Conservation (phyloP, 148 eudicot species). For the Euryodendron excelsum region DNA sequence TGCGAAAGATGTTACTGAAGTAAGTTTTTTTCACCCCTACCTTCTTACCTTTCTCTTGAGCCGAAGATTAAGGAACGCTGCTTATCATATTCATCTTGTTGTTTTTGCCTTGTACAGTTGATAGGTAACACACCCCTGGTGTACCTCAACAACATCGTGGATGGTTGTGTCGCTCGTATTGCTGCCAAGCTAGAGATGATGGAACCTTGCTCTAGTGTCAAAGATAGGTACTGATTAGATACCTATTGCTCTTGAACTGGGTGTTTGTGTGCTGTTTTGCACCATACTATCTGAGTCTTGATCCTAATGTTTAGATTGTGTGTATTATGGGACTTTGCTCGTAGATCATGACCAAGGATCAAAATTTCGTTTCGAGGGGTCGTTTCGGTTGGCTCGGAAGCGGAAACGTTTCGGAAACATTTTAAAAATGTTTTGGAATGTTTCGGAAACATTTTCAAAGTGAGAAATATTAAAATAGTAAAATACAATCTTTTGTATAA, state of each 20-base stretch:
- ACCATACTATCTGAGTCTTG: background rate
- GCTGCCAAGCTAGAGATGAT: constrained; percentile 80
- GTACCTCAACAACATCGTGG: constrained; percentile 65
- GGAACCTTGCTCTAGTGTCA: constrained; percentile 87
- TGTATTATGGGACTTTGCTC: background rate
- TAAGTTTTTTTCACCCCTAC: constrained; percentile 18
- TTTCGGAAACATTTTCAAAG: too few relatives aligned
- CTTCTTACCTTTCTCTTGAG: background rate
- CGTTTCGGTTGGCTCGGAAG: too few relatives aligned
- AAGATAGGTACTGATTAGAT: constrained; percentile 25
- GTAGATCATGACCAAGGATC: too few relatives aligned
- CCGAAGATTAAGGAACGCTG: background rate
- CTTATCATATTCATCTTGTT: background rate
- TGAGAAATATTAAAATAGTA: too few relatives aligned
- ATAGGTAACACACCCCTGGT: constrained; percentile 79
- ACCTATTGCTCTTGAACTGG: background rate
- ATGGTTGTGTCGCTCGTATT: constrained; percentile 70
- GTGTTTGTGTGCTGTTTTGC: background rate
- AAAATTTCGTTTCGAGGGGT: too few relatives aligned
- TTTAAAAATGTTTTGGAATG: too few relatives aligned
- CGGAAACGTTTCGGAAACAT: too few relatives aligned
- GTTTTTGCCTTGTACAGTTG: constrained; percentile 38
- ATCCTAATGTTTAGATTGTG: background rate
- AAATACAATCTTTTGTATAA: too few relatives aligned
- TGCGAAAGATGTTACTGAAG: constrained; percentile 77